phyloP scores from a whole-genome alignment of 2,329 filamentous ascomycete genomes.

The Pyrenophora seminiperda region DNA sequence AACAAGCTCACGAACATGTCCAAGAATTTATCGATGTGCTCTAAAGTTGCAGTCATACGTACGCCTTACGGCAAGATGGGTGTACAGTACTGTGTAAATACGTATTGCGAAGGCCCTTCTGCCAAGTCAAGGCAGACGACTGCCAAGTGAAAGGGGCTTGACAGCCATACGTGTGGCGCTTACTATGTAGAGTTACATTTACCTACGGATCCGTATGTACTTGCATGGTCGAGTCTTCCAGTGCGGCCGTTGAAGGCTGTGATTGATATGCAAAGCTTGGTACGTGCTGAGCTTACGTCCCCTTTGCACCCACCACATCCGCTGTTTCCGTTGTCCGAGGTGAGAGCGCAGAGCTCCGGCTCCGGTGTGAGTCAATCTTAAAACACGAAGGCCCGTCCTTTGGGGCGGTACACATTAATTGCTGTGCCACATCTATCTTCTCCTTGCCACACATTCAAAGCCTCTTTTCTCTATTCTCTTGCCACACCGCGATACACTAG shows the following conservation, averaged over 20 bases:
- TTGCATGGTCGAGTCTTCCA: not conserved
- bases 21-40: too few relatives aligned
- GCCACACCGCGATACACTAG: slow-evolving; percentile 8
- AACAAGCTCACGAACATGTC: too few relatives aligned
- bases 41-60: slow-evolving; percentile 17
- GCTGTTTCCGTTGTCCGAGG: slow-evolving; percentile 10
- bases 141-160: slow-evolving; percentile 2
- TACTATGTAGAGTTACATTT: too few relatives aligned
- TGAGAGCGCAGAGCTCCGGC: not conserved
- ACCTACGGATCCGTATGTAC: too few relatives aligned
- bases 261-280: slow-evolving; percentile 4
- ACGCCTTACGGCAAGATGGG: slow-evolving; percentile 13
- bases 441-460: slow-evolving; percentile 14
- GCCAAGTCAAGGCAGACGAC: slow-evolving; percentile 3
- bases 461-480: slow-evolving; percentile 5
- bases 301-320: slow-evolving; percentile 5
- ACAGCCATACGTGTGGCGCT: slow-evolving; percentile 25
- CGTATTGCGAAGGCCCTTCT: too few relatives aligned
- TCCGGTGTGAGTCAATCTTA: not conserved
- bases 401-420: not conserved
- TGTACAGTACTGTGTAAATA: too few relatives aligned
- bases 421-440: slow-evolving; percentile 11
- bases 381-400: slow-evolving; percentile 3
- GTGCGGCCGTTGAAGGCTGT: slow-evolving; percentile 1
- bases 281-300: slow-evolving; percentile 1